A percentile compares a stretch with the other conserved stretches of the same genome.
Evolutionary conservation across 768 basidiomycete genomes (phyloP).

Genomic region (Pleurotus citrinopileatus): DNA sequence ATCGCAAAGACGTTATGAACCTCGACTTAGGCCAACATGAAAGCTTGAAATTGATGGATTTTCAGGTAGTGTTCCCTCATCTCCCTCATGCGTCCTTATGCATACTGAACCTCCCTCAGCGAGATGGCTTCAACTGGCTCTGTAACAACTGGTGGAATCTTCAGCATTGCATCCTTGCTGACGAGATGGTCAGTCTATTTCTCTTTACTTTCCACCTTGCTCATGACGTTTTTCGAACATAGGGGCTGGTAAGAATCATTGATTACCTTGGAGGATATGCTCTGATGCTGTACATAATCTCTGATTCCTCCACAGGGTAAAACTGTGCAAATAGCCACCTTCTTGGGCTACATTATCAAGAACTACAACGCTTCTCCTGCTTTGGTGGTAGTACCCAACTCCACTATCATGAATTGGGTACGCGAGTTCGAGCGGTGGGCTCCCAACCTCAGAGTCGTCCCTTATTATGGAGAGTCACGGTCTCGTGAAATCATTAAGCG

Average conservation of each 20-base stretch:
- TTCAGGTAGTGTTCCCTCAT: constrained; percentile 55
- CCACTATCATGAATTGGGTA: constrained; percentile 94
- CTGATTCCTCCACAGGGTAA: constrained; percentile 55
- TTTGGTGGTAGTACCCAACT: constrained; percentile 93
- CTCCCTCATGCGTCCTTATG: constrained; percentile 8
- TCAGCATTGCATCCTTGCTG: constrained; percentile 87
- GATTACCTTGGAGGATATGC: too few relatives aligned
- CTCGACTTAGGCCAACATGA: constrained; percentile 66
- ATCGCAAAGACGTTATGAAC: constrained; percentile 50
- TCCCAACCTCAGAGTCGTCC: constrained; percentile 71
- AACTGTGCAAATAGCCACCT: constrained; percentile 89
- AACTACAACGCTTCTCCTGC: constrained; percentile 68
- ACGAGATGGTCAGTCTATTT: constrained; percentile 89
- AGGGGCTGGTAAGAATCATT: constrained; percentile 13
- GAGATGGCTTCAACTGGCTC: constrained; percentile 83
- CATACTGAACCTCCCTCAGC: constrained; percentile 30
- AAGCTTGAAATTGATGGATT: constrained; percentile 75
- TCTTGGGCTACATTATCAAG: constrained; percentile 64
- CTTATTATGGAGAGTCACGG: constrained; percentile 80
- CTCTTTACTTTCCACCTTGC: neutral
- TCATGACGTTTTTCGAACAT: neutral
- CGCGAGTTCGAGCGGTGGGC: constrained; percentile 91
- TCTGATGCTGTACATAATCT: neutral
- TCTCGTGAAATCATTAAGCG: constrained; percentile 77
- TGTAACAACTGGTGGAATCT: constrained; percentile 85